phyloP scores from a whole-genome alignment of 768 basidiomycete species.

The Tubosaeta brunneosetosa region DNA sequence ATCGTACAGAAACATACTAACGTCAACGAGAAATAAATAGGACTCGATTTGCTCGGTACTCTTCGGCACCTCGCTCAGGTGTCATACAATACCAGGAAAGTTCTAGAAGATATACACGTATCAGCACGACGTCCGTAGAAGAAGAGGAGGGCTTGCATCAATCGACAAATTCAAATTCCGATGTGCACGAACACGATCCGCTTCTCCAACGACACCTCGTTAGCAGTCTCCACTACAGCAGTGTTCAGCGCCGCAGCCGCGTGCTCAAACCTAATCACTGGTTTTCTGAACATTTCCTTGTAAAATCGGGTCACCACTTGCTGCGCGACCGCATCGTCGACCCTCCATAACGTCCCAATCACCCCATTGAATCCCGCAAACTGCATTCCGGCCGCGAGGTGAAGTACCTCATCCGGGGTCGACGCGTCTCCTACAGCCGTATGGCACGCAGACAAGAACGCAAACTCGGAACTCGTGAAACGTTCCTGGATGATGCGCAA shows the following conservation, averaged over 20 bases:
- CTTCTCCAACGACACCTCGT: slow-evolving; percentile 3
- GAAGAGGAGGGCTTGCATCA: background rate
- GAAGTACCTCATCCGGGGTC: background rate
- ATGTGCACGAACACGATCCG: background rate
- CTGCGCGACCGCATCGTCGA: background rate
- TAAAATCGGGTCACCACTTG: background rate
- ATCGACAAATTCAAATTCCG: background rate
- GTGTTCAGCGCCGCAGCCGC: background rate
- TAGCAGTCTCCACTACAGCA: background rate
- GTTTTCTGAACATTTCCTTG: background rate
- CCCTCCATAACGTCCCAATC: background rate
- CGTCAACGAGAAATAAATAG: no score
- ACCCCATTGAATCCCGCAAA: background rate
- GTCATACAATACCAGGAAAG: no score
- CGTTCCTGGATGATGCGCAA: background rate
- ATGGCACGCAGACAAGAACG: background rate
- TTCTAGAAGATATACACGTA: no score
- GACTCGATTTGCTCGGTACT: no score
- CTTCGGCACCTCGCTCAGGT: no score
- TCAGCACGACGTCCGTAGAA: background rate
- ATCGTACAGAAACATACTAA: no score
- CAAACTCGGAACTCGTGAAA: background rate
- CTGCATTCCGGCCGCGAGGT: background rate
- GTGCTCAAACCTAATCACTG: background rate
- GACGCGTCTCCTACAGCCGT: background rate